These are phyloP conservation scores for Pleurotus salmoneostramineus DNA, from an alignment of 768 basidiomycete genomes.

Conservation along the genomic window DNA sequence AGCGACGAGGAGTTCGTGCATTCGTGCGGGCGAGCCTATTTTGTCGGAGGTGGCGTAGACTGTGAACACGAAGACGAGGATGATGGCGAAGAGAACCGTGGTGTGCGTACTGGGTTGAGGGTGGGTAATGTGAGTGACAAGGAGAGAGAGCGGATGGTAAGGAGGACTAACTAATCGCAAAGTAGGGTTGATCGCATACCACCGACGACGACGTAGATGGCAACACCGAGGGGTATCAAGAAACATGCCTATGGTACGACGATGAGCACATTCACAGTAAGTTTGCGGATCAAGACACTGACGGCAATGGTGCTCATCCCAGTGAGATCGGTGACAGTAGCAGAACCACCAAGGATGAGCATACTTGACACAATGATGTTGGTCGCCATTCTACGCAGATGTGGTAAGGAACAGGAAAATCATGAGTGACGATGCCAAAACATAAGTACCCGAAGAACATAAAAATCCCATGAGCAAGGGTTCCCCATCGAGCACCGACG, in stretches of 20 bases:
- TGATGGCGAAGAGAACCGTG: conserved; percentile 80
- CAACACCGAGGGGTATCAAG: conserved; percentile 83
- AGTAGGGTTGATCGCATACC: conserved; percentile 85
- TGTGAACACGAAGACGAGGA: conserved; percentile 70
- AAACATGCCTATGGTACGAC: conserved; percentile 63
- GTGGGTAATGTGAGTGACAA: not conserved
- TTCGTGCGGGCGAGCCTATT: conserved; percentile 73
- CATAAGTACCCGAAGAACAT: conserved; percentile 76
- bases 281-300: conserved; percentile 12
- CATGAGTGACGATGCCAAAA: conserved; percentile 2
- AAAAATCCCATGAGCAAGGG: conserved; percentile 73
- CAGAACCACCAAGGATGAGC: conserved; percentile 77
- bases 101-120: conserved; percentile 62
- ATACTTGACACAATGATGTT: conserved; percentile 91
- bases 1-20: conserved; percentile 75
- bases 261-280: not conserved
- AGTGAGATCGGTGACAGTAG: conserved; percentile 83
- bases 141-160: not conserved
- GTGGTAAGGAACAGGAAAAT: not conserved
- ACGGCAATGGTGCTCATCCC: conserved; percentile 88
- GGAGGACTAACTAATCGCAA: conserved; percentile 72
- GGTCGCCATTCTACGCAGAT: conserved; percentile 59
- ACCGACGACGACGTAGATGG: conserved; percentile 84
- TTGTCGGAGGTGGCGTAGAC: conserved; percentile 77
- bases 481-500: conserved; percentile 78